A percentile compares a stretch with the other conserved stretches of the same genome.
These are phyloP conservation scores for Uromyces viciae-fabae DNA, from an alignment of 1,284 basidiomycete species.

Conservation along the genomic window DNA sequence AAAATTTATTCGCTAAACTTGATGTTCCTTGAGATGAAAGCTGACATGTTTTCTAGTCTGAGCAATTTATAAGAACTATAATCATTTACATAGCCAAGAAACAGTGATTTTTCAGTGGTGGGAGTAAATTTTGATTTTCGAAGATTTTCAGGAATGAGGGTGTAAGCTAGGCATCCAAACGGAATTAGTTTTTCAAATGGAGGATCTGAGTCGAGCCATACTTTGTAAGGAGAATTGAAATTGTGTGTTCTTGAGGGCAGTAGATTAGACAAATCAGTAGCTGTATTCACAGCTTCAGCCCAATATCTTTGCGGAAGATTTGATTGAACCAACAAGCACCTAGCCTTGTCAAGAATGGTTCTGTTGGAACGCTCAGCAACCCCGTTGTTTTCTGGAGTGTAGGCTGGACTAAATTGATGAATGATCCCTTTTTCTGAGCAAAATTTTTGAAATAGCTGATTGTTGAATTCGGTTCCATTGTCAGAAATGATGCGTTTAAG, in stretches of 20 bases:
- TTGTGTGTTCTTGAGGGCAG: background rate
- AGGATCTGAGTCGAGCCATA: background rate
- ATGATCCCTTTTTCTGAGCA: background rate
- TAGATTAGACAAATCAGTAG: background rate
- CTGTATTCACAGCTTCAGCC: conserved; percentile 6
- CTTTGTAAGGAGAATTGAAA: background rate
- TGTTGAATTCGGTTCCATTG: background rate
- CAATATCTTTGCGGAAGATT: background rate
- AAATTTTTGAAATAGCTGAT: background rate
- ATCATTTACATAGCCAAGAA: background rate
- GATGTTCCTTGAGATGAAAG: background rate
- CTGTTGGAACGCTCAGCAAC: background rate
- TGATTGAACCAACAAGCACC: background rate
- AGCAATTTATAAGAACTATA: background rate
- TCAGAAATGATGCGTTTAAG: background rate
- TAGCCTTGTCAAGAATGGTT: conserved; percentile 1
- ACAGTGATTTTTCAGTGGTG: background rate
- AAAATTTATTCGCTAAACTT: too few relatives aligned
- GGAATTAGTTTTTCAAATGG: background rate
- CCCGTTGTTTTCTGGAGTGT: conserved; percentile 22
- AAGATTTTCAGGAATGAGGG: background rate
- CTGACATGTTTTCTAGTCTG: background rate
- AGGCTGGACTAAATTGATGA: background rate
- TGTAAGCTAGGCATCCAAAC: conserved; percentile 3
- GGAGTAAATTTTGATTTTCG: background rate